Evolutionary conservation across 352 stramenopile genomes (phyloP), one percentile per base, ranked within the genome.

Genomic region (Thraustochytrium striatum): DNA sequence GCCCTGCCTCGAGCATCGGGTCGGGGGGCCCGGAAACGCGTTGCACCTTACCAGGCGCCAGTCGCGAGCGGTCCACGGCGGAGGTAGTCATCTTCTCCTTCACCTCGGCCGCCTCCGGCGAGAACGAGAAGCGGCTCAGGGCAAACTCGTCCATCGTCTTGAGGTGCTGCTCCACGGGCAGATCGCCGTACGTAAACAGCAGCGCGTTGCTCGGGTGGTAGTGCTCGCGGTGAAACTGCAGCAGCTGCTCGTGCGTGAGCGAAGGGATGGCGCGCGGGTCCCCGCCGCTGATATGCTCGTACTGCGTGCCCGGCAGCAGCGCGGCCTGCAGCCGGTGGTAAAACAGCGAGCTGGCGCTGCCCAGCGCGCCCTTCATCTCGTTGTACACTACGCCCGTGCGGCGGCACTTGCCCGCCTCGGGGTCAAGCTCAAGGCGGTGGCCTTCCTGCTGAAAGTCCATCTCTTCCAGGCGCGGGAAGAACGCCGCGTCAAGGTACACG

Each of bases 361-460:
- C 98, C 78, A 98, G 94, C 3, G 98, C 93, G 57, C 96, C 95
- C 84, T 99, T 99, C 96, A 99, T 99, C 87, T 99, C 96, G 82
- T 99, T 99, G 84, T 97, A 97, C n/a, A 99, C 95, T n/a, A 99
- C 95, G 55, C 95, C 95, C 75, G 92, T 94, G 85, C 91, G 94
- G 11, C 84, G 89, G 13, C 89, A 21, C 19, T 16, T 13, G 21
- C 87, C 83, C 58, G 89, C 84, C 53, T 61, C 35, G 2, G 72
- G 57, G 33, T 94, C 88, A 30, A 93, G 75, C 82, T 96, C 92
- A 55, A 94, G 89, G 81, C 94, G 90, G 90, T 91, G 95, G 44
- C 90, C 92, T 83, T 97, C 90, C 82, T 95, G 90, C 38, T 85
- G 84, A 69, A 92, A 88, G 1, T 93, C 89, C 82, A 89, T 90